Base-by-base conservation (phyloP, 768 basidiomycete genomes). In the Trametes coccinea region DNA sequence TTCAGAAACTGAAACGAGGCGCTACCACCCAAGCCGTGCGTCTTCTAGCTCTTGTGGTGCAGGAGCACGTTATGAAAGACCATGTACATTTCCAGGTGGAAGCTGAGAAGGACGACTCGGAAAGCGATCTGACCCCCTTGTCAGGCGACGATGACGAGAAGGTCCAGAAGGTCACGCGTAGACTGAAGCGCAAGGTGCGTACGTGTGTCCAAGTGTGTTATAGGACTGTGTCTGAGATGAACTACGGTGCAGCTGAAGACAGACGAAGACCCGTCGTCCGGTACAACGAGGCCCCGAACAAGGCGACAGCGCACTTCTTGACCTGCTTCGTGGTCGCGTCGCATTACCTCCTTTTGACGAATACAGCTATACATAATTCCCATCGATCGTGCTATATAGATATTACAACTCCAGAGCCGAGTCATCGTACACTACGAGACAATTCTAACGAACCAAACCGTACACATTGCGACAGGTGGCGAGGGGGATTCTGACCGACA, bases 1-100 rank as follows among this genome's bases (percentile, higher is more conserved):
- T 91, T 9, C 90, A 91, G 70, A 67, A 70, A 31, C 69, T 76
- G 9, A 31, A 44, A 17, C 57, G 56, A 31, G 30, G 40, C 16
- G 41, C 17, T 13, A 29, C 29, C 22, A 13, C 34, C 13, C 6
- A 40, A 4, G 4, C 27, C 9, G 41, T 5, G 16, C 13, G 27
- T 13, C 41, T 27, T 5, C 11, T 16, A 5, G 13, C 3, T 31
- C 30, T 5, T 29, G 4, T 14, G 8, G 9, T n/a, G 30, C 49
- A 13, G 8, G 7, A 14, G 13, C 6, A 45, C 11, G 39, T 40
- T 45, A 22, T 22, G 22, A 22, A 22, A 22, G 22, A 22, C 22
- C 22, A 22, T 22, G 22, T 22, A 22, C 22, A 22, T 22, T 22
- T 22, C 22, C 56, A 59, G 54, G 45, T 58, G 17, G 56, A 49